Conservation (phyloP, 139 green algal species). For the Closterium sp. region DNA sequence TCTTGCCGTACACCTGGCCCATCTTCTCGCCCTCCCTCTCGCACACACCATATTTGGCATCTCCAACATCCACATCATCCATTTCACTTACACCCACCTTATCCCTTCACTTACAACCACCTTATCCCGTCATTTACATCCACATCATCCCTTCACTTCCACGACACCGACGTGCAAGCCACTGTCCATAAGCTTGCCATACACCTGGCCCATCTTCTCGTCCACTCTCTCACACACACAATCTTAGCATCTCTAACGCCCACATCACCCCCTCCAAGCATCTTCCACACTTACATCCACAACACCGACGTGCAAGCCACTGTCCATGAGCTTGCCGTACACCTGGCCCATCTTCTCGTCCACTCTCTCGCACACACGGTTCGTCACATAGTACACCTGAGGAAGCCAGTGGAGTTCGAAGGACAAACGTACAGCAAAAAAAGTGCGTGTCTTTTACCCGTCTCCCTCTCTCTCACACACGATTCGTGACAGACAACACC, state of each 20-base stretch:
- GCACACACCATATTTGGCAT: neutral
- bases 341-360: neutral
- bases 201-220: neutral
- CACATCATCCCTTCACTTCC: neutral
- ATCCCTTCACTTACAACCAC: neutral
- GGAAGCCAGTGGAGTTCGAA: too few species aligned
- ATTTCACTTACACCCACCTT: too few species aligned
- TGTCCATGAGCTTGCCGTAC: neutral
- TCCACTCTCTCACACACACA: neutral
- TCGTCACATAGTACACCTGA: conserved; percentile 14
- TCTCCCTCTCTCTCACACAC: neutral
- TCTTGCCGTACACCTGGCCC: neutral
- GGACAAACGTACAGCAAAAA: neutral
- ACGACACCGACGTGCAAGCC: too few species aligned
- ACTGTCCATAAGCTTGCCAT: neutral
- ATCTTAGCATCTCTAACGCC: too few species aligned
- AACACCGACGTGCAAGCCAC: neutral
- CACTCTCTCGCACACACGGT: neutral
- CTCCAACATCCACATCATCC: too few species aligned
- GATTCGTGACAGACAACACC: too few species aligned
- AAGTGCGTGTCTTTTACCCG: neutral
- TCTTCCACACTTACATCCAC: neutral
- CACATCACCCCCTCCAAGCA: too few species aligned
- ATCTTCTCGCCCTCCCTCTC: neutral
- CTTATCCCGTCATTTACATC: too few species aligned